Percentiles rank a stretch among this genome's conserved stretches.
Evolutionary conservation across 2,329 filamentous ascomycete species (phyloP).

Genomic region (Clonostachys solani): DNA sequence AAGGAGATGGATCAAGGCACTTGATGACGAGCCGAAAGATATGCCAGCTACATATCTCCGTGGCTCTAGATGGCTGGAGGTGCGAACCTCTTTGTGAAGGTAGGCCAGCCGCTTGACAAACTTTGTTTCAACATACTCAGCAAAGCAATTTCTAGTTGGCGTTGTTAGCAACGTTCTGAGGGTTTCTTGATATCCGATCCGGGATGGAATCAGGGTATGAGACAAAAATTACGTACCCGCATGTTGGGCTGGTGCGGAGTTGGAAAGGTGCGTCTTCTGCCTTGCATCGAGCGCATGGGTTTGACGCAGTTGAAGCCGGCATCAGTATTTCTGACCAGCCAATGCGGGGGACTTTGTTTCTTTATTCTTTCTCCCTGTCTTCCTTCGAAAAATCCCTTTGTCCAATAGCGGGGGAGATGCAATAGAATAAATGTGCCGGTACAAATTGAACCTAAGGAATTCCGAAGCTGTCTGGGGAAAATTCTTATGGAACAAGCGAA

Average conservation of each 20-base stretch:
- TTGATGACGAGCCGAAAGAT: constrained; percentile 79
- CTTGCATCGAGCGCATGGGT: constrained; percentile 26
- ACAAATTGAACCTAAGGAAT: no score
- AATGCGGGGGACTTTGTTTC: no score
- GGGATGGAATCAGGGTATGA: neutral
- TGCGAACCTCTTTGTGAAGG: constrained; percentile 42
- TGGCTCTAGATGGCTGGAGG: constrained; percentile 22
- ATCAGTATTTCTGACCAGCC: constrained; percentile 1
- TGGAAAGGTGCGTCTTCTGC: constrained; percentile 16
- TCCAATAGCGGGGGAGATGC: no score
- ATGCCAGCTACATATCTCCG: constrained; percentile 67
- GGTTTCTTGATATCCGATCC: neutral
- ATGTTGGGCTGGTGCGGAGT: constrained; percentile 23
- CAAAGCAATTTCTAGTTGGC: constrained; percentile 59
- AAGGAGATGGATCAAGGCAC: constrained; percentile 71
- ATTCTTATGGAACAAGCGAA: no score
- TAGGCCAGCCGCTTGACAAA: constrained; percentile 65
- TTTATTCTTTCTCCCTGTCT: no score
- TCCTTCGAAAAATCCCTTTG: no score
- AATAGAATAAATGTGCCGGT: no score
- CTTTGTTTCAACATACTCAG: constrained; percentile 73
- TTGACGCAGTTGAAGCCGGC: constrained; percentile 4
- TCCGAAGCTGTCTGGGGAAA: no score
- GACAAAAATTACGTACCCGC: constrained; percentile 15
- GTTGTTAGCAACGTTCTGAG: neutral